These are phyloP conservation scores for Chrysanthemum seticuspe DNA, from an alignment of 129 eudicot genomes.

Conservation along the genomic window DNA sequence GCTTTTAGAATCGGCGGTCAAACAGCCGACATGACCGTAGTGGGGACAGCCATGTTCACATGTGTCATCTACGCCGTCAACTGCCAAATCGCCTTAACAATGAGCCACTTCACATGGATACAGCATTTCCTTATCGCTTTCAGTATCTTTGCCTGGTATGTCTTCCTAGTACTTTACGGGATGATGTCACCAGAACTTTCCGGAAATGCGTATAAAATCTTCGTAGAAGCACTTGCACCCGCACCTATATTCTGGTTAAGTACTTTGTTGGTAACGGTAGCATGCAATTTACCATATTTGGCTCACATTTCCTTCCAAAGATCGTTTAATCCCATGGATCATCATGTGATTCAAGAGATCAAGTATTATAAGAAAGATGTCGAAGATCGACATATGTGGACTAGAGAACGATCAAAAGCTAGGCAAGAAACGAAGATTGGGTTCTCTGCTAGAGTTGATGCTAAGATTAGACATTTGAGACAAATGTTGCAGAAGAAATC, in stretches of 20 bases:
- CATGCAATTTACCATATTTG: conserved; percentile 79
- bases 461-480: conserved; percentile 69
- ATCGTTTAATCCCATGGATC: conserved; percentile 86
- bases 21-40: conserved; percentile 84
- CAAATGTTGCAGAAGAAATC: conserved; percentile 69
- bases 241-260: conserved; percentile 85
- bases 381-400: conserved; percentile 84
- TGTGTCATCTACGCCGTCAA: conserved; percentile 82
- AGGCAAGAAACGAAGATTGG: conserved; percentile 80
- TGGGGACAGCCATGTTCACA: conserved; percentile 96
- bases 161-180: conserved; percentile 64
- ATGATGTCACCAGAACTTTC: conserved; percentile 44
- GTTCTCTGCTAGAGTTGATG: conserved; percentile 83
- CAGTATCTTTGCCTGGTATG: conserved; percentile 70
- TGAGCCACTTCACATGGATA: conserved; percentile 98
- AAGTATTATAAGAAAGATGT: conserved; percentile 77
- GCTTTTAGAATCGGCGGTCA: conserved; percentile 78
- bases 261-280: conserved; percentile 61
- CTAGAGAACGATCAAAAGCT: conserved; percentile 68
- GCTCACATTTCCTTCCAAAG: conserved; percentile 85
- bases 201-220: conserved; percentile 55
- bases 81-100: conserved; percentile 83
- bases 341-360: conserved; percentile 94
- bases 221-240: conserved; percentile 77
- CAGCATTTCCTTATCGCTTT: conserved; percentile 81